Percentiles rank a stretch among this genome's conserved stretches.
Conservation (phyloP, 2,329 filamentous ascomycete genomes). For the Colletotrichum brevisporum region DNA sequence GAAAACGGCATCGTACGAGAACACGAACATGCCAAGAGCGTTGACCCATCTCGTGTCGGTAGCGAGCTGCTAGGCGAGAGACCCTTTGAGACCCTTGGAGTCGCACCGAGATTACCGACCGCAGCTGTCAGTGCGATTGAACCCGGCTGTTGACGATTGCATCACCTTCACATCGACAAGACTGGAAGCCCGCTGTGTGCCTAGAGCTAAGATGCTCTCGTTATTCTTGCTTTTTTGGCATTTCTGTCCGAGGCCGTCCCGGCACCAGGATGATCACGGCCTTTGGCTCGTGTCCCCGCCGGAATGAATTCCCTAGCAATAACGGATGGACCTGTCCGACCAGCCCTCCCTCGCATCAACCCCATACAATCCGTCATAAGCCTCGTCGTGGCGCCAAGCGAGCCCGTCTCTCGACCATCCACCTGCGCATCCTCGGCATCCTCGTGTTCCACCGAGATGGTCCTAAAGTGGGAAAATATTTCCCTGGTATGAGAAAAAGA, state of each 20-base stretch:
- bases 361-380: slow-evolving; percentile 9
- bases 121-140: neutral
- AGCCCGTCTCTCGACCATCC: slow-evolving; percentile 13
- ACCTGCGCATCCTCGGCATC: slow-evolving; percentile 10
- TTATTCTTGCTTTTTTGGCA: neutral
- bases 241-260: neutral
- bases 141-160: slow-evolving; percentile 6
- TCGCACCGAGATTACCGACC: slow-evolving; percentile 14
- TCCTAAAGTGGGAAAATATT: neutral
- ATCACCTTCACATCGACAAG: neutral
- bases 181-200: neutral
- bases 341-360: slow-evolving; percentile 14
- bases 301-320: neutral
- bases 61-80: neutral
- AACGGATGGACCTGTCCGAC: slow-evolving; percentile 7
- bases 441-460: neutral
- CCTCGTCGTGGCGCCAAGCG: slow-evolving; percentile 23
- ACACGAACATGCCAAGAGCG: slow-evolving; percentile 14
- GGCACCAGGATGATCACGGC: neutral
- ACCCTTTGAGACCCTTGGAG: slow-evolving; percentile 9
- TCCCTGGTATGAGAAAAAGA: slow-evolving; percentile 1
- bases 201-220: neutral
- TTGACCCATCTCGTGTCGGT: slow-evolving; percentile 12
- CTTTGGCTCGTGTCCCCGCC: slow-evolving; percentile 1
- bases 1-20: too few species aligned